Base-by-base conservation (phyloP, 371 early-diverging fungal species). In the Mortierella sp. region DNA sequence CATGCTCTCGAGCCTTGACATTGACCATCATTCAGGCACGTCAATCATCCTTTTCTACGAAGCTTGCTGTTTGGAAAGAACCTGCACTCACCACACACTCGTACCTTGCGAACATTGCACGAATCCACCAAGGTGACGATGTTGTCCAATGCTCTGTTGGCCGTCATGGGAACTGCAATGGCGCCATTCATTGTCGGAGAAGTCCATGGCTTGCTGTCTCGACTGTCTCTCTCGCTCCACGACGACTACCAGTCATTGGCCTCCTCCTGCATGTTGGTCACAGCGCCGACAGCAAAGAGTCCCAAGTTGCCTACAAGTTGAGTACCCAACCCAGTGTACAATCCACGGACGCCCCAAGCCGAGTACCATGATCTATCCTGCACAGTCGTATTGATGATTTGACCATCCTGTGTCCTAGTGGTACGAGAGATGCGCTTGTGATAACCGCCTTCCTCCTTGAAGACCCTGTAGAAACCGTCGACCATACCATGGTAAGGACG, bases 111-210 rank as follows among this genome's bases (percentile, higher is more conserved):
- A 19, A 93, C 86, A 67, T 94, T 85, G 63, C 92, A 94, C 2
- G 95, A 92, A 80, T 98, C 98, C 0, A 98, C 96, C 44, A 98
- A 78, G 3, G 97, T 95, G 4, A 97, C 86, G 40, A 98, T 93
- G 0, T 96, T 98, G 66, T 98, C 99, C 37, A 98, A n/a, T n/a
- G n/a, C n/a, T n/a, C n/a, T n/a, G n/a, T n/a, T n/a, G n/a, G n/a
- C n/a, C n/a, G n/a, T n/a, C n/a, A n/a, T n/a, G n/a, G n/a, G n/a
- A n/a, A n/a, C n/a, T n/a, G n/a, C n/a, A n/a, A n/a, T n/a, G n/a
- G n/a, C n/a, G n/a, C n/a, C n/a, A n/a, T n/a, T n/a, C n/a, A n/a
- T n/a, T n/a, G n/a, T n/a, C n/a, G n/a, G n/a, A n/a, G n/a, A n/a
- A n/a, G n/a, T n/a, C 13, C 6, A 44, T 2, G 3, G 52, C 37